Evolutionary conservation across 2,329 filamentous ascomycete genomes (phyloP), one percentile per base, ranked within the genome.

Genomic region (Dothistroma septosporum): DNA sequence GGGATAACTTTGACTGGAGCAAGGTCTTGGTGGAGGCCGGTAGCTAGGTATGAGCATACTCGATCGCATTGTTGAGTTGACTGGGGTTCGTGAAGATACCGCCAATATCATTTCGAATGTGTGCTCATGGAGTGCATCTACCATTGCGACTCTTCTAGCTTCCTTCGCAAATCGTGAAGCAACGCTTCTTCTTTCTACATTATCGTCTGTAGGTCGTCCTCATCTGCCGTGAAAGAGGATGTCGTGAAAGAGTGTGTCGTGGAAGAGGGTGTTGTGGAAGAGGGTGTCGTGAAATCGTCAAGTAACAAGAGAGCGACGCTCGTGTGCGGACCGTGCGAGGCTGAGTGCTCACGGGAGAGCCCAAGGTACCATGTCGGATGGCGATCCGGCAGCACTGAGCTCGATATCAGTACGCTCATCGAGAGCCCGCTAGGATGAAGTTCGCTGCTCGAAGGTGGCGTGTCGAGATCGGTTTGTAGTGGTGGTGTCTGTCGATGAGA

Each of bases 1-100:
- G 94, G 94, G 85, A 85, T 68, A 92, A 92, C 77, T 97, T 94
- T 79, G 94, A 99, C 79, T 99, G 94, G 88, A 89, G 86, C 31
- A 83, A 82, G 66, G 79, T 86, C 32, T 75, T 88, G 65, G 77
- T 81, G 44, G 83, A 85, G 67, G 80, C 58, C 21, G 28, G 11
- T 12, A n/a, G 50, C 6, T 53, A 35, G 31, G 28, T 6, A 14
- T 21, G 46, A 21, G 11, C 11, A 21, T 48, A 24, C 6, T 11
- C 19, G 10, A n/a, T 21, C 11, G 16, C 14, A 6, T 21, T 2
- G 28, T 50, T 6, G 14, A 28, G 28, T 28, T 24, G 28, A 50
- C 24, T n/a, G 8, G 14, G 37, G 12, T 16, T 44, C n/a, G 37
- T 44, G 37, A 44, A 44, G 12, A n/a, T 19, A 9, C 14, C 19